Conservation (phyloP, 73 alveolate genomes). For the Paramecium octaurelia region DNA sequence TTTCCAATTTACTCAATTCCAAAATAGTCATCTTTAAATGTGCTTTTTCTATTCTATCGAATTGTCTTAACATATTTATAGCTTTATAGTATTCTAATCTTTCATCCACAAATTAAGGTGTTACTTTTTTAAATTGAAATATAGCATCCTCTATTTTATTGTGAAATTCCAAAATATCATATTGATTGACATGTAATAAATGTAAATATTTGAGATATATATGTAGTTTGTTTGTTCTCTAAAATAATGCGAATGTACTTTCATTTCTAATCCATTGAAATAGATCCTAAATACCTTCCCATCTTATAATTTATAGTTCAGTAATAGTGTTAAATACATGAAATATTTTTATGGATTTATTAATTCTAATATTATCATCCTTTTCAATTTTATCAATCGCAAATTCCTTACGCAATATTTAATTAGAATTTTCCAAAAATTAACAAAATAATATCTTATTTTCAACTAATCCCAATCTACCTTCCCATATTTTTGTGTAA, state of each 20-base stretch:
- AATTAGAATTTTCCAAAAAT: neutral
- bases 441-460: neutral
- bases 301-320: neutral
- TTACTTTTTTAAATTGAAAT: neutral
- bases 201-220: neutral
- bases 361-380: neutral
- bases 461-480: conserved; percentile 8
- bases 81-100: conserved; percentile 10
- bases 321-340: conserved; percentile 7
- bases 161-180: neutral
- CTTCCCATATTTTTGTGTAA: neutral
- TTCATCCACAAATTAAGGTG: neutral
- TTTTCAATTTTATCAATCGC: neutral
- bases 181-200: neutral
- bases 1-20: neutral
- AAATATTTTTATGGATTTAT: neutral
- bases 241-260: neutral
- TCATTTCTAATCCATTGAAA: neutral
- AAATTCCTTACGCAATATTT: neutral
- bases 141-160: neutral
- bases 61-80: neutral
- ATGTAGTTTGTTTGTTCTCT: neutral
- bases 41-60: neutral
- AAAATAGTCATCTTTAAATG: neutral
- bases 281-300: neutral